Conservation (phyloP, 208 protist species). For the Trypanosoma cruzi region DNA sequence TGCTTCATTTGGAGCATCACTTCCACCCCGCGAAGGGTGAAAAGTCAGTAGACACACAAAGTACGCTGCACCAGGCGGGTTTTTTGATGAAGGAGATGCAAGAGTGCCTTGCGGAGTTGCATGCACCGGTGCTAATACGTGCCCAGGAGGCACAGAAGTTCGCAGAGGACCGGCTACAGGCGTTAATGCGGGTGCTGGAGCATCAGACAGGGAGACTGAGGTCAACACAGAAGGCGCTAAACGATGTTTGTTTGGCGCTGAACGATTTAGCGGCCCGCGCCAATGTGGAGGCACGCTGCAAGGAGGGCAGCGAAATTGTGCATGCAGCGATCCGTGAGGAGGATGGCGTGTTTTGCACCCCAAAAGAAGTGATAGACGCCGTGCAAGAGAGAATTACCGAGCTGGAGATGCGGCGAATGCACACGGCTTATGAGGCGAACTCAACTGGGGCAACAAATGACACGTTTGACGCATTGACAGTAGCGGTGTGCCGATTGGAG, state of each 20-base stretch:
- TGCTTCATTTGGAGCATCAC: slow-evolving; percentile 5
- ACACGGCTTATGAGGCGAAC: not conserved
- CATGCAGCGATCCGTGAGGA: not conserved
- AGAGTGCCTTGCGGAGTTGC: not conserved
- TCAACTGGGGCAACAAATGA: not conserved
- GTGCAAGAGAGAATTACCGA: not conserved
- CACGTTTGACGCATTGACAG: slow-evolving; percentile 12
- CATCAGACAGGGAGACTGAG: not conserved
- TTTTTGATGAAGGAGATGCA: slow-evolving; percentile 4
- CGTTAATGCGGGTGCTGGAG: slow-evolving; percentile 8
- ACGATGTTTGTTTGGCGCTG: not conserved
- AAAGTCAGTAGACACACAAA: not conserved
- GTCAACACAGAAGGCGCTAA: not conserved
- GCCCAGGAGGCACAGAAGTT: not conserved
- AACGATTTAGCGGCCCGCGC: slow-evolving; percentile 3
- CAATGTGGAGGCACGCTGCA: slow-evolving; percentile 7
- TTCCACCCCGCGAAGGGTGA: not conserved
- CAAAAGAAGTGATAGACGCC: not conserved
- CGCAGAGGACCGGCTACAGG: slow-evolving; percentile 3
- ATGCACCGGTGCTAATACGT: not conserved
- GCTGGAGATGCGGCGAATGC: not conserved
- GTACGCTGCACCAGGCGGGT: not conserved
- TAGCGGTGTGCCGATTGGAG: slow-evolving; percentile 16
- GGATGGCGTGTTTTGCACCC: not conserved
- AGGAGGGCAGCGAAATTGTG: not conserved